These are phyloP conservation scores for Ilex paraguariensis DNA, from an alignment of 305 asterid species.

Conservation along the genomic window DNA sequence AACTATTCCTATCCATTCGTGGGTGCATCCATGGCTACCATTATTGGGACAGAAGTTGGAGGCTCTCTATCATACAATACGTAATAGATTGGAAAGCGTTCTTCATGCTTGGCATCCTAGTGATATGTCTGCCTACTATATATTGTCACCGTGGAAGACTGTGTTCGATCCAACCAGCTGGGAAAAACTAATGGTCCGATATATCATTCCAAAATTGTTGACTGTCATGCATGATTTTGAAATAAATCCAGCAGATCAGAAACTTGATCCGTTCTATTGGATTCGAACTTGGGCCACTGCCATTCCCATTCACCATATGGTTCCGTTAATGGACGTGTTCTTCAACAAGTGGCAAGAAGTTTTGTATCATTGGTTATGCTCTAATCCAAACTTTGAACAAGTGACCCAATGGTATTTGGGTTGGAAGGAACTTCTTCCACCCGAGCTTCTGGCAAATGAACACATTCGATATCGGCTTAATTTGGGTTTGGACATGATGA, in stretches of 20 bases:
- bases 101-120: constrained; percentile 97
- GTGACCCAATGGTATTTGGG: constrained; percentile 45
- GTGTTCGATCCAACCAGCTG: constrained; percentile 87
- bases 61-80: constrained; percentile 73
- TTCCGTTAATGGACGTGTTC: constrained; percentile 49
- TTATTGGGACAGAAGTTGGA: constrained; percentile 71
- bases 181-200: constrained; percentile 85
- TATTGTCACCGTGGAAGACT: constrained; percentile 82
- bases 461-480: constrained; percentile 54
- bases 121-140: constrained; percentile 74
- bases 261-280: constrained; percentile 68
- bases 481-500: constrained; percentile 78
- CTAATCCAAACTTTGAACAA: constrained; percentile 44
- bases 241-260: constrained; percentile 78
- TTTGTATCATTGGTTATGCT: constrained; percentile 45
- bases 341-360: constrained; percentile 78
- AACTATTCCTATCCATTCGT: constrained; percentile 74
- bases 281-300: constrained; percentile 47
- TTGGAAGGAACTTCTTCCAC: constrained; percentile 48
- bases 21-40: constrained; percentile 97
- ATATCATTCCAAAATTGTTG: constrained; percentile 70
- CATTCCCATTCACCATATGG: constrained; percentile 65
- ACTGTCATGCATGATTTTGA: constrained; percentile 72
- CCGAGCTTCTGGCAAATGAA: constrained; percentile 72
- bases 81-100: constrained; percentile 66